phyloP scores from a whole-genome alignment of 2,329 filamentous ascomycete species.

The Colletotrichum echinochloae region DNA sequence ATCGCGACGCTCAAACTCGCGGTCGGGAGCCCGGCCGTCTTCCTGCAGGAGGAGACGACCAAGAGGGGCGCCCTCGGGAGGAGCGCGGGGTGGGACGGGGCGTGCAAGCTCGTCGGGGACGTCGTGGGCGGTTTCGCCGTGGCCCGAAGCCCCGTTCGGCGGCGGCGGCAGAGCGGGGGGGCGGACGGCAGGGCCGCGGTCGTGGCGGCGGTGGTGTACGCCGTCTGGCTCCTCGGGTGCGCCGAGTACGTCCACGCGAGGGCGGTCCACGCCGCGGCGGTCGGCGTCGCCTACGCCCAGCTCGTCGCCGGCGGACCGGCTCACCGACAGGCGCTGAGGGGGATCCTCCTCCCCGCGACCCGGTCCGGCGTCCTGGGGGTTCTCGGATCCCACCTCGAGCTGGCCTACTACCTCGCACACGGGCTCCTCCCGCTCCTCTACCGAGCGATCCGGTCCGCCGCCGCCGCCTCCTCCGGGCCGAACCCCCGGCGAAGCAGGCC shows the following conservation, averaged over 20 bases:
- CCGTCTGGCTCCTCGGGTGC: slow-evolving; percentile 45
- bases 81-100: not conserved
- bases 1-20: slow-evolving; percentile 53
- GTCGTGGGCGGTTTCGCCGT: slow-evolving; percentile 17
- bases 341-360: not conserved
- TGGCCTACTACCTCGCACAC: not conserved
- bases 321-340: slow-evolving; percentile 6
- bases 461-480: not conserved
- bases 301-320: slow-evolving; percentile 34
- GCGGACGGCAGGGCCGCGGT: not conserved
- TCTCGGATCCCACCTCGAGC: slow-evolving; percentile 2
- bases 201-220: slow-evolving; percentile 34
- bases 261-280: slow-evolving; percentile 45
- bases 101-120: slow-evolving; percentile 2
- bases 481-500: slow-evolving; percentile 18
- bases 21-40: slow-evolving; percentile 51
- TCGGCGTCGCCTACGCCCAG: slow-evolving; percentile 45
- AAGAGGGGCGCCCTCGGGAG: not conserved
- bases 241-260: slow-evolving; percentile 49
- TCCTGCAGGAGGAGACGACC: slow-evolving; percentile 48
- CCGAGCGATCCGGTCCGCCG: slow-evolving; percentile 5
- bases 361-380: rapidly evolving
- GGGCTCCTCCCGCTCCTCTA: slow-evolving; percentile 20
- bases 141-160: not conserved
- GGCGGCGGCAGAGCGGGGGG: too few species aligned